A percentile compares a stretch with the other conserved stretches of the same genome.
Evolutionary conservation across 441 rosid species (phyloP).

Genomic region (Manihot esculenta): DNA sequence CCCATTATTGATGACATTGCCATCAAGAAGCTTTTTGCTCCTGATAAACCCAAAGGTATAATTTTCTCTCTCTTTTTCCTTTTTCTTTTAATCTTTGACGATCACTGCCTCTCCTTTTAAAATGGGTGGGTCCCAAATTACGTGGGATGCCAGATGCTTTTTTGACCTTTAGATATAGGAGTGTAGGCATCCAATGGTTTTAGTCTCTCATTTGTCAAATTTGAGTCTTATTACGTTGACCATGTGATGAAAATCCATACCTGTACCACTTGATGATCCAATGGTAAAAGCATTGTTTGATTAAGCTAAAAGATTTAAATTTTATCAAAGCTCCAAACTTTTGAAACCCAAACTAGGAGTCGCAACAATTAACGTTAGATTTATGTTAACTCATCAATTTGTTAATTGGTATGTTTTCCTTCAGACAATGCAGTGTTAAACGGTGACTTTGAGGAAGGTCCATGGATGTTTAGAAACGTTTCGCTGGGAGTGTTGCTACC

Average conservation of each 20-base stretch:
- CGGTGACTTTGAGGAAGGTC: slow-evolving; percentile 90
- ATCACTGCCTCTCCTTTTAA: background rate
- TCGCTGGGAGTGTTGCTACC: slow-evolving; percentile 86
- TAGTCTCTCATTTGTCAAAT: background rate
- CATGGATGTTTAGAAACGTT: slow-evolving; percentile 83
- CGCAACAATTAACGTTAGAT: no score
- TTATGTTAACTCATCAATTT: background rate
- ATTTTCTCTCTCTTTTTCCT: background rate
- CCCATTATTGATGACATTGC: slow-evolving; percentile 90
- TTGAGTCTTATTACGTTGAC: background rate
- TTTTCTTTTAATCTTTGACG: background rate
- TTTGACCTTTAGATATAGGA: slow-evolving; percentile 9
- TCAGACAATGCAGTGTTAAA: slow-evolving; percentile 79
- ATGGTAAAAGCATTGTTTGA: no score
- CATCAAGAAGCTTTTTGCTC: slow-evolving; percentile 75
- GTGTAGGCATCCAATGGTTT: background rate
- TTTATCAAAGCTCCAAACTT: no score
- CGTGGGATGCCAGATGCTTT: background rate
- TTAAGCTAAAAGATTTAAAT: no score
- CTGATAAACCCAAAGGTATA: slow-evolving; percentile 73
- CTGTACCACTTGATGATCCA: no score
- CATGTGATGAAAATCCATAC: no score
- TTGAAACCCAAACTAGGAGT: no score
- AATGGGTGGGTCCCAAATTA: background rate
- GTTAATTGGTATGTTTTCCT: background rate